Evolutionary conservation across 2,329 filamentous ascomycete species (phyloP), one percentile per base, ranked within the genome.

Genomic region (Trichophyton equinum): DNA sequence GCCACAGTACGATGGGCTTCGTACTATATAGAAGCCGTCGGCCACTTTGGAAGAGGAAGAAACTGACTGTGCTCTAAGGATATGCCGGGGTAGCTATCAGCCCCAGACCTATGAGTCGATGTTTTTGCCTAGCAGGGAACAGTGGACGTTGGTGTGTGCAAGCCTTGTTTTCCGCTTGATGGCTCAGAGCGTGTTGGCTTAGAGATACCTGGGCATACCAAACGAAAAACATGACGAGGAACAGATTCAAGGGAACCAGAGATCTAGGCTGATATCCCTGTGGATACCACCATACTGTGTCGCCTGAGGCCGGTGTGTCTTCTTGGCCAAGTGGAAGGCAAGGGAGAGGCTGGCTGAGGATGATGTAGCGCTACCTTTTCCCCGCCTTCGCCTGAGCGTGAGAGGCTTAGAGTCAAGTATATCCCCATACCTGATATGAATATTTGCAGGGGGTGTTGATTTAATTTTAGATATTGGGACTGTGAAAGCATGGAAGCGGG

Each of bases 21-120:
- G 15, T 55, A 55, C 51, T 55, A 55, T 55, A 55, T 55, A 55
- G 51, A 55, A 7, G 13, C 4, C 51, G n/a, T 55, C 51, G 51
- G 9, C 49, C 49, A 25, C 22, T 9, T 53, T 33, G 20, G 18
- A 46, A 7, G 44, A 22, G n/a, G n/a, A 8, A 9, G 44, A 47
- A 25, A 22, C 20, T 47, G 44, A 47, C 9, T 22, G 20, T 47
- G 40, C n/a, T 44, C 15, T 44, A 44, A 13, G 33, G 40, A 44
- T n/a, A 44, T n/a, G 9, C n/a, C 40, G n/a, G n/a, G 40, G 11
- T n/a, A n/a, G 40, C 27, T 30, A 30, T 30, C 6, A 44, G 40
- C 15, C 3, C 11, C n/a, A 20, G n/a, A 8, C 20, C n/a, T 20
- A 44, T 44, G 40, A 38, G 40, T 15, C 15, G 5, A 18, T 8